These are phyloP conservation scores for Cercospora sesami DNA, from an alignment of 2,329 filamentous ascomycete species.

Conservation along the genomic window DNA sequence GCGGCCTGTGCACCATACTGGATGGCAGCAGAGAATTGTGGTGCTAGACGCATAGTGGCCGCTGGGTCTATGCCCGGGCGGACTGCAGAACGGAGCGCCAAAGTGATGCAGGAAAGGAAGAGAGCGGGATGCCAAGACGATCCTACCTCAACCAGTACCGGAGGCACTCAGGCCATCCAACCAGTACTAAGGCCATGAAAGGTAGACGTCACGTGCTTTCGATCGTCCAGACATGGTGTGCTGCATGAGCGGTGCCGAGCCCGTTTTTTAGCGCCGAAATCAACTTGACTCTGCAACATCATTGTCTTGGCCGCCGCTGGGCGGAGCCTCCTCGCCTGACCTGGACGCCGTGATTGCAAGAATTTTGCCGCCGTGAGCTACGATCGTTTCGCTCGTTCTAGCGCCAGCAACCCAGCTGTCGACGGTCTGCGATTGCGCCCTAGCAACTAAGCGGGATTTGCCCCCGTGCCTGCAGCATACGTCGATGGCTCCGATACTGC, in stretches of 20 bases:
- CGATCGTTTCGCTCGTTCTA: slow-evolving; percentile 9
- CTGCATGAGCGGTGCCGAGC: slow-evolving; percentile 7
- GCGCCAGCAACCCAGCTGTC: neutral
- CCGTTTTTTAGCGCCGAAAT: slow-evolving; percentile 17
- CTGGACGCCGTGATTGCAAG: slow-evolving; percentile 9
- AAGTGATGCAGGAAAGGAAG: slow-evolving; percentile 2
- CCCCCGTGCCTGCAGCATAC: slow-evolving; percentile 11
- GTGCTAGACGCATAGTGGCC: neutral
- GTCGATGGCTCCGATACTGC: slow-evolving; percentile 13
- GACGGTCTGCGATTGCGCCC: neutral
- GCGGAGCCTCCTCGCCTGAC: slow-evolving; percentile 13
- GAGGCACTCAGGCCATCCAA: neutral
- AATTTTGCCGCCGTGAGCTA: slow-evolving; percentile 11
- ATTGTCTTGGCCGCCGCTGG: slow-evolving; percentile 13
- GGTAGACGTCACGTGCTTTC: neutral
- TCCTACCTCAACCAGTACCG: neutral
- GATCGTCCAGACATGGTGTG: neutral
- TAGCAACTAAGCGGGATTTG: neutral
- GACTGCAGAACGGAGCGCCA: slow-evolving; percentile 2
- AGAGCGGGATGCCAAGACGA: slow-evolving; percentile 6
- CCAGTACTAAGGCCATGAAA: neutral
- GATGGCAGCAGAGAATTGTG: neutral
- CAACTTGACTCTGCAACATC: neutral
- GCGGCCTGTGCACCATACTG: neutral
- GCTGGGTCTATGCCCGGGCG: slow-evolving; percentile 7